Conservation (phyloP, 225 moss, liverwort and hornwort genomes). For the Bryum argenteum region DNA sequence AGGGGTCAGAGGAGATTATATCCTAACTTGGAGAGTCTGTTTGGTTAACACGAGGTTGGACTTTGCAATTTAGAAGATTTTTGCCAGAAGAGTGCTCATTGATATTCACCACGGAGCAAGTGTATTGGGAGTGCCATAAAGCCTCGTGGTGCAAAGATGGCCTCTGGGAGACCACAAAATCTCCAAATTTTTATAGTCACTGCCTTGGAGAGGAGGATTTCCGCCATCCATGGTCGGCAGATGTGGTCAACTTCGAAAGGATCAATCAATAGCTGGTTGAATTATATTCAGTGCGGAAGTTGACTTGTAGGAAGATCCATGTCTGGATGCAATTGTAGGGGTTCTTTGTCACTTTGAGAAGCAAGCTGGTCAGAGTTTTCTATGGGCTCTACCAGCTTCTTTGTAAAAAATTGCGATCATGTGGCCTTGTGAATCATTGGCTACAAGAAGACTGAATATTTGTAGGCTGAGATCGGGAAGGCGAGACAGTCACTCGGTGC, state of each 20-base stretch:
- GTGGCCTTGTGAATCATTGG: not conserved
- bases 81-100: too few species aligned
- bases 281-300: not conserved
- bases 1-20: too few species aligned
- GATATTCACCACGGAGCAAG: not conserved
- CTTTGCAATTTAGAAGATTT: not conserved
- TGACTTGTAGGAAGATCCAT: not conserved
- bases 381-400: slow-evolving; percentile 19
- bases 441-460: not conserved
- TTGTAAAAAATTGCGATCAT: not conserved
- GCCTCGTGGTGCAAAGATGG: slow-evolving; percentile 19
- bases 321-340: slow-evolving; percentile 22
- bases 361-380: not conserved
- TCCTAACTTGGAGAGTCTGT: not conserved
- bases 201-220: not conserved
- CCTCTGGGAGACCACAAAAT: slow-evolving; percentile 9
- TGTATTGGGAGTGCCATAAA: slow-evolving; percentile 28
- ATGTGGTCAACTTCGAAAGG: not conserved
- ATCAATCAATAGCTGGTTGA: not conserved
- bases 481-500: not conserved
- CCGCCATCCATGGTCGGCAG: slow-evolving; percentile 15
- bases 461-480: not conserved
- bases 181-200: not conserved
- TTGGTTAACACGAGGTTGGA: slow-evolving; percentile 6
- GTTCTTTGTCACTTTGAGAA: not conserved